A percentile compares a stretch with the other conserved stretches of the same genome.
phyloP scores from a whole-genome alignment of 2,329 filamentous ascomycete genomes.

The Epichloe sylvatica region DNA sequence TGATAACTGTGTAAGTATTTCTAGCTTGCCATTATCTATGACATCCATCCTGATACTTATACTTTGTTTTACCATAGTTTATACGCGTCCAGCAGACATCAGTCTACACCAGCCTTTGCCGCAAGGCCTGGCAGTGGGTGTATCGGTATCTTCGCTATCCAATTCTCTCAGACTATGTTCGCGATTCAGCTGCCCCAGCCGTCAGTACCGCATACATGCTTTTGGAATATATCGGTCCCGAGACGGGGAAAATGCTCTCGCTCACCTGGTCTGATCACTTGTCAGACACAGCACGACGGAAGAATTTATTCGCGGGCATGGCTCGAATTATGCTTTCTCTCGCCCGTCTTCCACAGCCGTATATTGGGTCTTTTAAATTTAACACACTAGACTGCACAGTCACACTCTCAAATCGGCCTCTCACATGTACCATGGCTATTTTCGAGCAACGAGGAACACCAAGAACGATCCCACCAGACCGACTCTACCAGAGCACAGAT shows the following conservation, averaged over 20 bases:
- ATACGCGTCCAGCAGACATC: no score
- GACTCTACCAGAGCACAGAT: constrained; percentile 18
- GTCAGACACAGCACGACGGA: constrained; percentile 4
- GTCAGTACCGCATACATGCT: constrained; percentile 11
- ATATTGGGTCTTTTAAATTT: constrained; percentile 12
- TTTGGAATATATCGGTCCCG: constrained; percentile 11
- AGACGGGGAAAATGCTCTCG: constrained; percentile 12
- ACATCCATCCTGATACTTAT: no score
- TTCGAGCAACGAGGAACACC: constrained; percentile 19
- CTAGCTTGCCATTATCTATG: no score
- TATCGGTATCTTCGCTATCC: no score
- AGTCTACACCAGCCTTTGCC: no score
- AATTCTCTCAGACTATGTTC: constrained; percentile 8
- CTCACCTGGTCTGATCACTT: constrained; percentile 8
- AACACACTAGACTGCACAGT: constrained; percentile 15
- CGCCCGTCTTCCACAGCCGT: constrained; percentile 8
- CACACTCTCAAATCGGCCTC: constrained; percentile 14
- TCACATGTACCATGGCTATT: constrained; percentile 9
- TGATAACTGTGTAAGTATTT: constrained; percentile 8
- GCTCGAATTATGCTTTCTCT: constrained; percentile 11
- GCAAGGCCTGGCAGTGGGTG: no score
- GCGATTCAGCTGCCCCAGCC: constrained; percentile 1
- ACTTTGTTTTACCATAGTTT: no score
- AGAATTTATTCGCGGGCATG: constrained; percentile 9
- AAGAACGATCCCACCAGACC: constrained; percentile 16